Conservation (phyloP, 805 yeast species). For the Candida andamanensis region DNA sequence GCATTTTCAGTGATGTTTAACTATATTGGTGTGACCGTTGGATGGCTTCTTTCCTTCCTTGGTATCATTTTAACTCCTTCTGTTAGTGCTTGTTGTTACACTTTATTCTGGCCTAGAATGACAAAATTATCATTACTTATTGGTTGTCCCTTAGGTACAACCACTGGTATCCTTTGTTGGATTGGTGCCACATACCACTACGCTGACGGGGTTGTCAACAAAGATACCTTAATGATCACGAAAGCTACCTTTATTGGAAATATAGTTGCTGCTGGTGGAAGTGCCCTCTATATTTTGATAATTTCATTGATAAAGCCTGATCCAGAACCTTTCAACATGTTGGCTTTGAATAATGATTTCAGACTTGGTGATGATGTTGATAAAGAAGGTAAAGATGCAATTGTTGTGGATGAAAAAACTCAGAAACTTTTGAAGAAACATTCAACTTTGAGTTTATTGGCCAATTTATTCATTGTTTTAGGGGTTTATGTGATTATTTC, state of each 20-base stretch:
- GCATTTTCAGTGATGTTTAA: constrained; percentile 13
- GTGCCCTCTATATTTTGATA: constrained; percentile 20
- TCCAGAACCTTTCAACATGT: constrained; percentile 7
- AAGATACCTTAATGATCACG: constrained; percentile 25
- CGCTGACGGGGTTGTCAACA: constrained; percentile 30
- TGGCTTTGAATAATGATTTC: constrained; percentile 4
- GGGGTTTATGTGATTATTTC: constrained; percentile 7
- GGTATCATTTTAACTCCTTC: constrained; percentile 24
- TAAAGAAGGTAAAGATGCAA: constrained; percentile 8
- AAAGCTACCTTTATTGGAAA: constrained; percentile 42
- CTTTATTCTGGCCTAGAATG: constrained; percentile 27
- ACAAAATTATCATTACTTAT: constrained; percentile 32
- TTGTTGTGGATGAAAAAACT: background rate
- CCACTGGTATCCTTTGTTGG: constrained; percentile 34
- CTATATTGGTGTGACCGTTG: constrained; percentile 22
- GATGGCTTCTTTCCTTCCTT: constrained; percentile 33
- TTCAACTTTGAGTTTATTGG: constrained; percentile 4
- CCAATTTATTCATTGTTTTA: constrained; percentile 5
- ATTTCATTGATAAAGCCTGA: constrained; percentile 9
- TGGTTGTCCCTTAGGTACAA: constrained; percentile 34
- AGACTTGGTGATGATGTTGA: constrained; percentile 10
- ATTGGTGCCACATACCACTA: constrained; percentile 28
- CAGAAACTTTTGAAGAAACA: constrained; percentile 5
- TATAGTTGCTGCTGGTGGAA: constrained; percentile 29
- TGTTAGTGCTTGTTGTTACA: constrained; percentile 18